Base-by-base conservation (phyloP, 805 yeast genomes). In the Zygosaccharomyces rouxii region DNA sequence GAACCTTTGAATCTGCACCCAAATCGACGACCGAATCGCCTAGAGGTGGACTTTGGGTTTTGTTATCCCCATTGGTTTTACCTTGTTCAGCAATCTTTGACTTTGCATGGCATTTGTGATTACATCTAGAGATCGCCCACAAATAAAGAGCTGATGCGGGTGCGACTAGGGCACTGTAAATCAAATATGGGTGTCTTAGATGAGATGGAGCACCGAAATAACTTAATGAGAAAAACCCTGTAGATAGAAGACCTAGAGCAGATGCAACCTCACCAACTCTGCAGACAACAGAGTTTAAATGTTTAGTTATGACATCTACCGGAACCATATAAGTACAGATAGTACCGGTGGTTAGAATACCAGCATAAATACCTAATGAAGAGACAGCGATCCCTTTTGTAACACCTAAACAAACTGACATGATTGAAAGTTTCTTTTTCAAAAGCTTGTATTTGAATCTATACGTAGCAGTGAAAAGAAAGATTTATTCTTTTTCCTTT, bases 171-270 rank as follows among this genome's bases (percentile, higher is more conserved):
- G 60, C 83, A 74, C 42, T 84, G 62, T 86, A 86, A 11, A 86
- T 59, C 59, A 86, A 73, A 62, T 85, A 86, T 18, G 94, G 94
- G 66, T 86, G 95, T 64, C 78, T 78, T 48, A 75, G 81, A 31
- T 70, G 61, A 4, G 65, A 55, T 18, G 86, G 80, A 0, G 89
- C 80, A 42, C 74, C 72, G 43, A 68, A 69, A 37, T 74, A 86
- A 10, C 83, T 82, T 55, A 76, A 58, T 28, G 73, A 68, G 57
- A 85, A 81, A 39, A 81, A 71, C 30, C 71, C 65, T 1, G 84
- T 57, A 6, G 84, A 73, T 21, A 80, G 37, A 3, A 76, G 60
- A 14, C 82, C 81, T 29, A 81, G 66, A 2, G 63, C 53, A 3
- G 57, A 43, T 2, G 57, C 57, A 18, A 50, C 38, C 30, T 52